Evolutionary conservation across 139 green algal species (phyloP), one percentile per base, ranked within the genome.

Genomic region (Parachlorella kessleri): DNA sequence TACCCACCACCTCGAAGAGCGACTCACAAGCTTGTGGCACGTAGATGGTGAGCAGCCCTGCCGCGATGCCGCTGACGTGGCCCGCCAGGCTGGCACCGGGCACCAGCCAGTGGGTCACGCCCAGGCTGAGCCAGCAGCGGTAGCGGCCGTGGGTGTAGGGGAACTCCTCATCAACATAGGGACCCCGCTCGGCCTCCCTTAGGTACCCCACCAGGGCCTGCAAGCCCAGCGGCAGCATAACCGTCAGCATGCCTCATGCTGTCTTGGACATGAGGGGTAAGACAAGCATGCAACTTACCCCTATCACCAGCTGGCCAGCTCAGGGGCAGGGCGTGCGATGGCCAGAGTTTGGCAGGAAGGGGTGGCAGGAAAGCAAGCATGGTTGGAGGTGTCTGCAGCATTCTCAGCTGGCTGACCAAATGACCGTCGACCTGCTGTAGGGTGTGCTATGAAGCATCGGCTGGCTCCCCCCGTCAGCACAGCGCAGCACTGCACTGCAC

Each of bases 1-100:
- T n/a, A n/a, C n/a, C n/a, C n/a, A n/a, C n/a, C n/a, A n/a, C n/a
- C n/a, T n/a, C n/a, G n/a, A n/a, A n/a, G n/a, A n/a, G n/a, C n/a
- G n/a, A n/a, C 48, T 59, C 48, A 59, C 48, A 59, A 28, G 48
- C 48, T 59, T 18, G 48, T 18, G 21, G 48, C 48, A 18, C 78
- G 10, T 79, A 79, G 4, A 72, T 70, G 30, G 65, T 42, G 7
- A 79, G 8, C n/a, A 84, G 4, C 4, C 79, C 79, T 0, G 79
- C 72, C 18, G 35, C 48, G 14, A 84, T 37, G 66, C 79, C 79
- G 54, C 79, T 79, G 3, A 78, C 9, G 53, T 84, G 55, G 59
- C 53, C 23, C 8, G 38, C 32, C 39, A 79, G 48, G 0, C 39
- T 40, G 24, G 54, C 48, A 4, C 18, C 3, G 23, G 54, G 38